These are phyloP conservation scores for Globisporangium camurandrum DNA, from an alignment of 352 stramenopile genomes.

Conservation along the genomic window DNA sequence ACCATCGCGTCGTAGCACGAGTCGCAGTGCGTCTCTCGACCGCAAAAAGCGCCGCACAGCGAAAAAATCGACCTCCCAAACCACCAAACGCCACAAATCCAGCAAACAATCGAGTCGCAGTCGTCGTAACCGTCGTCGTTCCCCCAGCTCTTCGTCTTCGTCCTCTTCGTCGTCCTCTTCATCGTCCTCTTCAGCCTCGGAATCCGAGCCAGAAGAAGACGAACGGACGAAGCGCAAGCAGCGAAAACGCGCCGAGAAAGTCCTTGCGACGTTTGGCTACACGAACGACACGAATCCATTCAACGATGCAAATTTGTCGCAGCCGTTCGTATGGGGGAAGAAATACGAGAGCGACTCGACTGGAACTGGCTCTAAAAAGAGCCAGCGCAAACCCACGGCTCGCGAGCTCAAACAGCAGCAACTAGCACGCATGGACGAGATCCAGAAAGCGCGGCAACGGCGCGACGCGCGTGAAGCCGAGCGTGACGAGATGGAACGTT, in stretches of 20 bases:
- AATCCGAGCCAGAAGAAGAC: slow-evolving; percentile 7
- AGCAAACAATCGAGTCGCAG: not conserved
- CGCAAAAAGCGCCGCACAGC: slow-evolving; percentile 18
- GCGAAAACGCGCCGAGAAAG: slow-evolving; percentile 65
- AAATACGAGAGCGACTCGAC: slow-evolving; percentile 74
- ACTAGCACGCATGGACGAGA: slow-evolving; percentile 90
- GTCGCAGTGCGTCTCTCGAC: not conserved
- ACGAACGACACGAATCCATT: slow-evolving; percentile 99
- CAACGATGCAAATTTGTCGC: slow-evolving; percentile 94
- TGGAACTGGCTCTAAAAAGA: slow-evolving; percentile 2
- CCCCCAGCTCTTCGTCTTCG: not conserved
- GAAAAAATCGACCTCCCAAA: slow-evolving; percentile 5
- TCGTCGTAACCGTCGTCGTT: slow-evolving; percentile 10
- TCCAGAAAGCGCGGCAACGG: slow-evolving; percentile 92
- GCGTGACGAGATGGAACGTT: slow-evolving; percentile 93
- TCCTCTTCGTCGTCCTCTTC: slow-evolving; percentile 4
- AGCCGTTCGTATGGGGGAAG: slow-evolving; percentile 97
- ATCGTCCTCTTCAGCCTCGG: too few relatives aligned
- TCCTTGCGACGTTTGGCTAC: slow-evolving; percentile 90
- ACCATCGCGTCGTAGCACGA: not conserved
- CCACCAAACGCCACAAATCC: slow-evolving; percentile 6
- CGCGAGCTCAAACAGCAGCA: slow-evolving; percentile 61
- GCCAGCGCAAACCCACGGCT: slow-evolving; percentile 16
- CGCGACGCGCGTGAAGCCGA: slow-evolving; percentile 86
- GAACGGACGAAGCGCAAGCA: slow-evolving; percentile 47